Percentiles rank a stretch among this genome's conserved stretches.
Evolutionary conservation across 2,329 filamentous ascomycete genomes (phyloP).

Genomic region (Fusarium sp.): DNA sequence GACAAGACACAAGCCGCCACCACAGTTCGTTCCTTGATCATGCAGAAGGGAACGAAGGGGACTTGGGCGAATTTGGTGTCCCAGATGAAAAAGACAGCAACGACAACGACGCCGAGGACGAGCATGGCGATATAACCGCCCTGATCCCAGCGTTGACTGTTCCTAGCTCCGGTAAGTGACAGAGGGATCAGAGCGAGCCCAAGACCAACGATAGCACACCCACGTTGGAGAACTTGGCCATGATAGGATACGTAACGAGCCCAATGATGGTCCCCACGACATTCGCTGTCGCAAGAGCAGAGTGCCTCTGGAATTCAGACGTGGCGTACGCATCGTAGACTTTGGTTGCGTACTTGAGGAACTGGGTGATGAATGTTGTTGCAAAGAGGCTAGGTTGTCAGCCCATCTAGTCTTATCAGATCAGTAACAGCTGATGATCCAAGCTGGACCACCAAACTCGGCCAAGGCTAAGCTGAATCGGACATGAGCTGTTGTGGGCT

Average conservation of each 20-base stretch:
- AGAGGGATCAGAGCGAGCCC: too few species aligned
- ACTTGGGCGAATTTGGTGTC: too few species aligned
- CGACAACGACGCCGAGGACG: too few species aligned
- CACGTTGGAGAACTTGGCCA: constrained; percentile 66
- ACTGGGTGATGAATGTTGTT: constrained; percentile 46
- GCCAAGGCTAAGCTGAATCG: constrained; percentile 1
- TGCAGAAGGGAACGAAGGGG: too few species aligned
- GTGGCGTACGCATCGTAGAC: constrained; percentile 48
- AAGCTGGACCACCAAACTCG: not conserved
- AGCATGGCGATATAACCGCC: too few species aligned
- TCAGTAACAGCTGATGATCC: constrained; percentile 14
- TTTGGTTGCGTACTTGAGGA: constrained; percentile 46
- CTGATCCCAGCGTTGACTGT: too few species aligned
- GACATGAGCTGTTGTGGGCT: not conserved
- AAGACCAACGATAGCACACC: too few species aligned
- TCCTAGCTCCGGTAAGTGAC: too few species aligned
- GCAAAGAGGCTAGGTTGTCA: constrained; percentile 40
- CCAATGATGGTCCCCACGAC: constrained; percentile 59
- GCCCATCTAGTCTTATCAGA: constrained; percentile 43
- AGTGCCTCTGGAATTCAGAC: constrained; percentile 57
- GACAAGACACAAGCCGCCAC: too few species aligned
- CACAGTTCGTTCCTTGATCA: too few species aligned
- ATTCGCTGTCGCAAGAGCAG: constrained; percentile 57
- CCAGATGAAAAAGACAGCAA: too few species aligned
- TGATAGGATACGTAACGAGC: constrained; percentile 65